Conservation (phyloP, 169 alveolate genomes). For the Perkinsus marinus region DNA sequence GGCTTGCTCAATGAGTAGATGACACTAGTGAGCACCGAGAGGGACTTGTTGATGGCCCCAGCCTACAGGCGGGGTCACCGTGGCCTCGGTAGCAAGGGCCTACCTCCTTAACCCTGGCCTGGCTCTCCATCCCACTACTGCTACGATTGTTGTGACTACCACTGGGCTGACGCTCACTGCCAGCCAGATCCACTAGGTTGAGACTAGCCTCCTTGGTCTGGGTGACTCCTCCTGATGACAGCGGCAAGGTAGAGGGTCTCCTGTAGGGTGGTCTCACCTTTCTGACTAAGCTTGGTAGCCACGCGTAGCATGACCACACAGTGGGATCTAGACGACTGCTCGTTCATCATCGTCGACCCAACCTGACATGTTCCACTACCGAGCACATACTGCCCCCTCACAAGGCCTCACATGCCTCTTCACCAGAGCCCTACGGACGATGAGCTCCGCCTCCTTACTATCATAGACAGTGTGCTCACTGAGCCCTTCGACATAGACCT, state of each 20-base stretch:
- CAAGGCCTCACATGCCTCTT: slow-evolving; percentile 48
- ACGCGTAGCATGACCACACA: slow-evolving; percentile 1
- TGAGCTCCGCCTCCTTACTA: slow-evolving; percentile 31
- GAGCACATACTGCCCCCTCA: background rate
- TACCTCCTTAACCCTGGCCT: background rate
- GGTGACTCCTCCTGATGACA: background rate
- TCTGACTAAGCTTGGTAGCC: background rate
- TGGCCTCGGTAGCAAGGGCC: no score
- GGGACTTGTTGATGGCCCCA: slow-evolving; percentile 59
- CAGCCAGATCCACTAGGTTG: slow-evolving; percentile 68
- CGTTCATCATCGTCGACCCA: slow-evolving; percentile 59
- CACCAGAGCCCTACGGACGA: slow-evolving; percentile 26
- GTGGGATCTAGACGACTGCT: slow-evolving; percentile 57
- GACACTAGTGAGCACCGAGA: slow-evolving; percentile 58
- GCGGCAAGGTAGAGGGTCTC: no score
- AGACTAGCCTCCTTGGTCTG: slow-evolving; percentile 23
- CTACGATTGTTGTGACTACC: background rate
- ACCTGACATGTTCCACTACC: slow-evolving; percentile 12
- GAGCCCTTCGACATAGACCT: slow-evolving; percentile 47
- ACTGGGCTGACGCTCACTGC: slow-evolving; percentile 49
- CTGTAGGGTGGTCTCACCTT: no score
- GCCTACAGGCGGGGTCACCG: no score
- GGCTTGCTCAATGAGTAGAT: slow-evolving; percentile 51
- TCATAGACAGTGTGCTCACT: slow-evolving; percentile 42
- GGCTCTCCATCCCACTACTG: background rate